Base-by-base conservation (phyloP, 116 monocot species). In the Trichopus zeylanicus region DNA sequence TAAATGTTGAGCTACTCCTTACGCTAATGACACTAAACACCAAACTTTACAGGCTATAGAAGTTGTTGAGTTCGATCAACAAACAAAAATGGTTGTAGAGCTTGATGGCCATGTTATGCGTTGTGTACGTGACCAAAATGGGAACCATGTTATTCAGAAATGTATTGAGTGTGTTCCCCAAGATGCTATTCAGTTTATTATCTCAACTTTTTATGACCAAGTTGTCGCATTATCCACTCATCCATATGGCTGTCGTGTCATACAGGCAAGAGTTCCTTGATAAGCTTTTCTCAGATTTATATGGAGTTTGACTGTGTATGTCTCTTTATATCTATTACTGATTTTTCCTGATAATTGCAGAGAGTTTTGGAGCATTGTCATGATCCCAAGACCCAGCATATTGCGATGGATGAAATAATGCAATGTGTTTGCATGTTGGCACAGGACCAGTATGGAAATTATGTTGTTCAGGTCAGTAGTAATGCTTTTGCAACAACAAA, bases 391-490 rank as follows among this genome's bases (percentile, higher is more conserved):
- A 77, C 70, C 1, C 76, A 74, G 57, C 29, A 61, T 28, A 72
- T 71, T 10, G 53, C 83, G 37, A 74, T 83, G 68, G 61, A 35
- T 64, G 79, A 88, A 54, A 79, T 88, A 35, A 20, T 88, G 38
- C 64, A 65, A 30, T 51, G 53, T 74, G 73, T 79, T 35, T 65
- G 57, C 64, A 49, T 55, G 48, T 62, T 83, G 33, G 79, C 80
- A 3, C 70, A 74, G 31, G 88, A 88, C 8, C 88, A 83, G 53
- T 88, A 80, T 71, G 83, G 88, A 2, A 88, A 88, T 62, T 88
- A 88, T 66, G 76, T 88, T 42, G 61, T 88, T 31, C 88, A 88
- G 76, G 88, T 88, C 48, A 30, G 39, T 66, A 5, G n/a, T 42
- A 16, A 18, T n/a, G n/a, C n/a, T n/a, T n/a, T n/a, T n/a, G n/a